Percentiles rank a stretch among this genome's conserved stretches.
Conservation (phyloP, 805 yeast species). For the Spathaspora passalidarum region DNA sequence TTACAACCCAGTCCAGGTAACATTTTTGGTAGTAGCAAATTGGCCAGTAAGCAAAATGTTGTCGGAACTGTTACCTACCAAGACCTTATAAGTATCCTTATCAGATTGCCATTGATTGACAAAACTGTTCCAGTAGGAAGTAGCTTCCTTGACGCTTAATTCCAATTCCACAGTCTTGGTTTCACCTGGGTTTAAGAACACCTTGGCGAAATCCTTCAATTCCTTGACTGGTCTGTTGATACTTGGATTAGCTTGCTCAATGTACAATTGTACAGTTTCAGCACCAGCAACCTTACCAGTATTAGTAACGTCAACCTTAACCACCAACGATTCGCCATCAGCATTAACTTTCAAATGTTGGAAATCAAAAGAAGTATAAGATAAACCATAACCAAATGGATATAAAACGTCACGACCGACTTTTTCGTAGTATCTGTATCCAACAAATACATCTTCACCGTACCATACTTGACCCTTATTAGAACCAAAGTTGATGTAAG, state of each 20-base stretch:
- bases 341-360: slow-evolving; percentile 30
- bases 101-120: slow-evolving; percentile 50
- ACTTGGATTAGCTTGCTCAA: slow-evolving; percentile 35
- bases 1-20: slow-evolving; percentile 8
- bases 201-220: slow-evolving; percentile 56
- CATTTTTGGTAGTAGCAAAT: slow-evolving; percentile 14
- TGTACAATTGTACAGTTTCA: slow-evolving; percentile 56
- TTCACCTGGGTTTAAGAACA: slow-evolving; percentile 44
- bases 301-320: slow-evolving; percentile 43
- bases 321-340: slow-evolving; percentile 24
- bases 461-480: slow-evolving; percentile 53
- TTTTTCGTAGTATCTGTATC: slow-evolving; percentile 60
- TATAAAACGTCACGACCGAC: slow-evolving; percentile 44
- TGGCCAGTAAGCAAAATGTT: slow-evolving; percentile 18
- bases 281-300: slow-evolving; percentile 48
- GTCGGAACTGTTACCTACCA: slow-evolving; percentile 42
- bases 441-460: slow-evolving; percentile 66
- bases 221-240: slow-evolving; percentile 56
- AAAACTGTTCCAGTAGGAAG: slow-evolving; percentile 53
- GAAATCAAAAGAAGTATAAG: slow-evolving; percentile 52
- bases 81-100: slow-evolving; percentile 47
- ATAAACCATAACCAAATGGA: slow-evolving; percentile 64
- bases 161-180: slow-evolving; percentile 31
- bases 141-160: slow-evolving; percentile 47
- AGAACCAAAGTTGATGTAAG: slow-evolving; percentile 49